Evolutionary conservation across 1,284 basidiomycete species (phyloP).

Genomic region (Afroboletus lepidellus): DNA sequence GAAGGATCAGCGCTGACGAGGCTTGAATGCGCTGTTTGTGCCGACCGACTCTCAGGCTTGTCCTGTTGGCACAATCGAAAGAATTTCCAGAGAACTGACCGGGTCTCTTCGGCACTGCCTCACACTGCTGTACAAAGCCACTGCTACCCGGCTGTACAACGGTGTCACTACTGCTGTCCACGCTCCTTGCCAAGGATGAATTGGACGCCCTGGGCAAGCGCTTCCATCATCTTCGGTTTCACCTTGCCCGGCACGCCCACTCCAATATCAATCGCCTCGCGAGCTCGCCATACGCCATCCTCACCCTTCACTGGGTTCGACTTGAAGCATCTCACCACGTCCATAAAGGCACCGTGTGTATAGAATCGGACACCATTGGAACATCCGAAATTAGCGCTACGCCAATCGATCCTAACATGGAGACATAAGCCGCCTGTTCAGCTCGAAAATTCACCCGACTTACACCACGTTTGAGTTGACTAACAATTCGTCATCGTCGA

Average conservation of each 20-base stretch:
- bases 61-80: no score
- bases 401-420: slow-evolving; percentile 29
- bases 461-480: slow-evolving; percentile 36
- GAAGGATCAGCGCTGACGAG: no score
- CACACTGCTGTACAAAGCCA: no score
- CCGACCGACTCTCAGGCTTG: no score
- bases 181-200: background rate
- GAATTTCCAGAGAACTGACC: no score
- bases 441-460: background rate
- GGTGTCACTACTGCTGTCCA: background rate
- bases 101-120: no score
- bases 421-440: background rate
- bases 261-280: slow-evolving; percentile 7
- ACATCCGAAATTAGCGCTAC: slow-evolving; percentile 33
- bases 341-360: slow-evolving; percentile 21
- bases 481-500: slow-evolving; percentile 11
- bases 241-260: background rate
- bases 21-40: no score
- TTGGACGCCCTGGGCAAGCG: slow-evolving; percentile 15
- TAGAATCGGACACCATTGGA: slow-evolving; percentile 24
- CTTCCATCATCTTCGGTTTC: slow-evolving; percentile 13
- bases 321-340: slow-evolving; percentile 32
- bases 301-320: slow-evolving; percentile 27
- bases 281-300: slow-evolving; percentile 21
- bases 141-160: no score